A percentile compares a stretch with the other conserved stretches of the same genome.
phyloP scores from a whole-genome alignment of 1,284 basidiomycete species.

The Fomitopsis pinicola region DNA sequence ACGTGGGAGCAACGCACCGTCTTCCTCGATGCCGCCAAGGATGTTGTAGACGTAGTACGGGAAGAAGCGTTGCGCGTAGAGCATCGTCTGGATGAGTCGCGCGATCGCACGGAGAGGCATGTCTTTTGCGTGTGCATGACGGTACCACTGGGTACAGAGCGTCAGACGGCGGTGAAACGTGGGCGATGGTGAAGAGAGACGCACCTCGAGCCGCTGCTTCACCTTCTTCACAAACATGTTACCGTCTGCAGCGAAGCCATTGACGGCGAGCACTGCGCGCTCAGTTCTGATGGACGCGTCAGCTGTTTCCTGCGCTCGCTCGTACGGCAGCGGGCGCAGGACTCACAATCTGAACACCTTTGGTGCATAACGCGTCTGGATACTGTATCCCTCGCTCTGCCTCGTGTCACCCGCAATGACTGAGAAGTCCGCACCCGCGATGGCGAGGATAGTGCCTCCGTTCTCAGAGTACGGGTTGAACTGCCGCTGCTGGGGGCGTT shows the following conservation, averaged over 20 bases:
- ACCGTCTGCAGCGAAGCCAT: conserved; percentile 93
- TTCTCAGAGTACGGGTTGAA: conserved; percentile 92
- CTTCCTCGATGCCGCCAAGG: conserved; percentile 90
- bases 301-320: conserved; percentile 5
- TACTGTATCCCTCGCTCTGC: conserved; percentile 91
- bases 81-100: conserved; percentile 92
- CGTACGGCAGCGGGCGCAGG: background rate
- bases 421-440: conserved; percentile 87
- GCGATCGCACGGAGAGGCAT: conserved; percentile 92
- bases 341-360: conserved; percentile 82
- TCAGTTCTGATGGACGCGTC: conserved; percentile 64
- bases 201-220: conserved; percentile 87
- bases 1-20: conserved; percentile 56
- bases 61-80: conserved; percentile 92
- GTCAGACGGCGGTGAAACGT: background rate
- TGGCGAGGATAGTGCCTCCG: conserved; percentile 91
- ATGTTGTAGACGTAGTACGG: conserved; percentile 97
- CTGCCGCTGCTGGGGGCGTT: conserved; percentile 50
- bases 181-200: conserved; percentile 13
- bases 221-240: conserved; percentile 96
- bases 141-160: conserved; percentile 72
- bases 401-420: conserved; percentile 94
- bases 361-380: conserved; percentile 94
- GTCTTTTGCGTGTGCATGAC: conserved; percentile 89
- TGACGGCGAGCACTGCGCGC: conserved; percentile 87